Conservation (phyloP, 2,329 filamentous ascomycete genomes). For the Xylaria sp. region DNA sequence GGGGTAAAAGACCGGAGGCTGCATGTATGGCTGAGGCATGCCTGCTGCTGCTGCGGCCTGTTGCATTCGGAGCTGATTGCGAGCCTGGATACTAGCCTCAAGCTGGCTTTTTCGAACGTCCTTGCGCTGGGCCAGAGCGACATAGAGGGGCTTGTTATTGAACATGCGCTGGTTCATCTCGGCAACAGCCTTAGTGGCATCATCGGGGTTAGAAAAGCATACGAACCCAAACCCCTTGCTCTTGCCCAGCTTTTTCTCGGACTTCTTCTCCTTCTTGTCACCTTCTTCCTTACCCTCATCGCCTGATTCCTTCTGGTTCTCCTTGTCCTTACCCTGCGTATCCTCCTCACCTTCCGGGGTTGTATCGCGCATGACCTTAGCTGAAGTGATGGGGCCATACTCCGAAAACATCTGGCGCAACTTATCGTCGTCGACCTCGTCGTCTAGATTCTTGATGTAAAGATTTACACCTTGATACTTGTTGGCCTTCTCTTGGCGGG, state of each 20-base stretch:
- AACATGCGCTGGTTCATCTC: conserved; percentile 99
- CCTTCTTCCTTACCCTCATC: conserved; percentile 64
- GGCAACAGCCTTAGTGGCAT: conserved; percentile 97
- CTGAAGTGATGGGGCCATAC: conserved; percentile 95
- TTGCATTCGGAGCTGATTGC: conserved; percentile 98
- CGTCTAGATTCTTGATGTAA: conserved; percentile 98
- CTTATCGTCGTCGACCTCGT: conserved; percentile 98
- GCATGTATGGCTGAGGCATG: conserved; percentile 89
- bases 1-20: conserved; percentile 90
- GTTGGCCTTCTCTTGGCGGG: conserved; percentile 96
- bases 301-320: conserved; percentile 60
- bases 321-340: conserved; percentile 63
- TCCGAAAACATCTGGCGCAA: conserved; percentile 91
- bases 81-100: conserved; percentile 98
- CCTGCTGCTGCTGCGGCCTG: conserved; percentile 91
- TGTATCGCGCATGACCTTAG: conserved; percentile 98
- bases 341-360: conserved; percentile 65
- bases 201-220: conserved; percentile 99
- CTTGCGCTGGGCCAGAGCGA: conserved; percentile 98
- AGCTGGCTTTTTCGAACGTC: conserved; percentile 99
- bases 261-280: conserved; percentile 70
- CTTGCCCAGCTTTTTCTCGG: conserved; percentile 84
- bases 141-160: conserved; percentile 94
- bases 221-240: conserved; percentile 99
- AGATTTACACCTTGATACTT: conserved; percentile 99